Evolutionary conservation across 768 basidiomycete genomes (phyloP), one percentile per base, ranked within the genome.

Genomic region (Coprinopsis marcescibilis): DNA sequence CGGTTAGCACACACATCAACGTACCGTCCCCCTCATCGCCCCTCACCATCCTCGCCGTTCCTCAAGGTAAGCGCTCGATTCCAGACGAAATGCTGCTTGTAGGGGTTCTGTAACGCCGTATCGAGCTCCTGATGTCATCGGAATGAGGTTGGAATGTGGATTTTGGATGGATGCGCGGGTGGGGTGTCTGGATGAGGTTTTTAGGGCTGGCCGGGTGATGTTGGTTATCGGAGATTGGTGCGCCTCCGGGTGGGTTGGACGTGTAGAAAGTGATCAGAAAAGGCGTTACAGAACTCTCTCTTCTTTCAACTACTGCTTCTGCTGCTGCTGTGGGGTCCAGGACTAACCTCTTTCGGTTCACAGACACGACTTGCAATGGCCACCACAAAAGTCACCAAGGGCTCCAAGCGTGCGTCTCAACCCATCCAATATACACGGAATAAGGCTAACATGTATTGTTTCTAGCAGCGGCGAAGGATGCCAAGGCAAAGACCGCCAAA

Each of bases 401-500:
- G 75, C n/a, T n/a, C n/a, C 59, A 83, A 81, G 71, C 68, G 77
- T 55, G 70, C 76, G 41, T 43, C 15, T 19, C 52, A 60, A 62
- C 61, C n/a, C n/a, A n/a, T 75, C 69, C 62, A 53, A 70, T 75
- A n/a, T 51, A 51, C 71, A 67, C 14, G 38, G 21, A 29, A 17
- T 27, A 19, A 30, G 15, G 4, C 35, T n/a, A 29, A 27, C 4
- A 19, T 14, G 8, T n/a, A 23, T 46, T 20, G 29, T 34, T 42
- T 57, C 59, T 61, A 60, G 67, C 67, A 51, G 49, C 63, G 23
- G 45, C 61, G 17, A 75, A 76, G 57, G 74, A 76, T 55, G 58
- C 53, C 59, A 94, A 94, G 72, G 93, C 93, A 60, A 91, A 92
- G 74, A 74, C 85, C 34, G 93, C 96, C 35, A 96, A 94, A 76